Evolutionary conservation across 805 yeast species (phyloP).

Genomic region (Zygotorulaspora florentina): DNA sequence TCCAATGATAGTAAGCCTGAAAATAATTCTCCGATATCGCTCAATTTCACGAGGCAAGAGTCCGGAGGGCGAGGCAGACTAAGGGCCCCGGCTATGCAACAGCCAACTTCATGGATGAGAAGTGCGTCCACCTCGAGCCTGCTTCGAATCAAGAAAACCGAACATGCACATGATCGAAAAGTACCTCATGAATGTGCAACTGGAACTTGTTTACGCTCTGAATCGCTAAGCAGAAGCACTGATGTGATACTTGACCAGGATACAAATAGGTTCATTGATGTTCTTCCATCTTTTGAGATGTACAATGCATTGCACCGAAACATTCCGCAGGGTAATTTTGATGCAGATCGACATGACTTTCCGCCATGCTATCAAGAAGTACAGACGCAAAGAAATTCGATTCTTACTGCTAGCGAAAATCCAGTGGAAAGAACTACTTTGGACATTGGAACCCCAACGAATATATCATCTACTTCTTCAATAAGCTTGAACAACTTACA

Average conservation of each 20-base stretch:
- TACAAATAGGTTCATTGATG: slow-evolving; percentile 41
- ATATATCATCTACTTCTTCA: slow-evolving; percentile 6
- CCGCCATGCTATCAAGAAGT: slow-evolving; percentile 37
- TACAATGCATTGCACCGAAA: slow-evolving; percentile 45
- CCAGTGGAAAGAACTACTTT: slow-evolving; percentile 11
- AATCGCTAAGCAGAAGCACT: slow-evolving; percentile 3
- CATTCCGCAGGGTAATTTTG: slow-evolving; percentile 39
- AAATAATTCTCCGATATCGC: not conserved
- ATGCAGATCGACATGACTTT: slow-evolving; percentile 29
- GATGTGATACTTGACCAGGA: slow-evolving; percentile 1
- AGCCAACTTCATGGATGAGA: slow-evolving; percentile 18
- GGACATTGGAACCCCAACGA: slow-evolving; percentile 3
- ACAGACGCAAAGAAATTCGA: slow-evolving; percentile 14
- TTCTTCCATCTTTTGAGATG: slow-evolving; percentile 67
- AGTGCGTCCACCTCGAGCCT: slow-evolving; percentile 28
- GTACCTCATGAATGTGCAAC: not conserved
- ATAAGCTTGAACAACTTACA: slow-evolving; percentile 14
- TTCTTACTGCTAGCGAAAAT: slow-evolving; percentile 13
- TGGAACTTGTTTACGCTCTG: slow-evolving; percentile 1
- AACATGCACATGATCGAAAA: not conserved
- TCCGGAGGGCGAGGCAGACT: slow-evolving; percentile 7
- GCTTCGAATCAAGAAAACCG: slow-evolving; percentile 6
- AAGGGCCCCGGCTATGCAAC: slow-evolving; percentile 2
- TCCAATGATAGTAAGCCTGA: not conserved
- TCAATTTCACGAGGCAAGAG: not conserved